Evolutionary conservation across 371 early-diverging fungal species (phyloP).

Genomic region (Mucor velutinosus): DNA sequence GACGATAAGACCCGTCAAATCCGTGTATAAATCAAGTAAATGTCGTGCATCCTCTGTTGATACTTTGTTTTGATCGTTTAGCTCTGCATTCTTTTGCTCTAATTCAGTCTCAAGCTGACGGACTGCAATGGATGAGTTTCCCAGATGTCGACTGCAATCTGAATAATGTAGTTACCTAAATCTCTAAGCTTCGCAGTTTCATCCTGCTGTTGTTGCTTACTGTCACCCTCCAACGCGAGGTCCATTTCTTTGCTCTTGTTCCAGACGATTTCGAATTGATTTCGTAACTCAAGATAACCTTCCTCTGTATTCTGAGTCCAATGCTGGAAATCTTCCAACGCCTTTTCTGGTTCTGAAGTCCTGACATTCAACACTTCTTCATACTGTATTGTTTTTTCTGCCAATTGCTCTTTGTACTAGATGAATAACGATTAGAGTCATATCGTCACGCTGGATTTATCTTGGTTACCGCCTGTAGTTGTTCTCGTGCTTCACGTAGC

Average conservation of each 20-base stretch:
- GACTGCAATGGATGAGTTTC: neutral
- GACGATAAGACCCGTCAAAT: slow-evolving; percentile 13
- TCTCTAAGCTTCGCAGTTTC: neutral
- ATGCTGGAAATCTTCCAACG: neutral
- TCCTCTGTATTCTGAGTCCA: slow-evolving; percentile 1
- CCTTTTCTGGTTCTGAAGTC: slow-evolving; percentile 15
- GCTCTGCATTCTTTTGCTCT: neutral
- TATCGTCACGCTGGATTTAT: no score
- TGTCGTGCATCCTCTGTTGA: neutral
- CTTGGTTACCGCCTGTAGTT: neutral
- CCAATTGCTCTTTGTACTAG: neutral
- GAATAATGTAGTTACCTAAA: neutral
- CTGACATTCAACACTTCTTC: slow-evolving; percentile 6
- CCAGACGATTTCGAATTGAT: neutral
- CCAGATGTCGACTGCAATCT: neutral
- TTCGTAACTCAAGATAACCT: neutral
- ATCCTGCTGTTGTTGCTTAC: neutral
- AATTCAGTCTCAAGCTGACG: neutral
- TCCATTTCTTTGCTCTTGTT: neutral
- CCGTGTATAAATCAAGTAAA: slow-evolving; percentile 12
- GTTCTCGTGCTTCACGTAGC: neutral
- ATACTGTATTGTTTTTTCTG: neutral
- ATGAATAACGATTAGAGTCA: neutral
- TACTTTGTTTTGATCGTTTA: neutral
- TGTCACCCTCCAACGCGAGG: neutral